Percentiles rank a stretch among this genome's conserved stretches.
phyloP scores from a whole-genome alignment of 106 monocot genomes.

The Dioscorea dumetorum region DNA sequence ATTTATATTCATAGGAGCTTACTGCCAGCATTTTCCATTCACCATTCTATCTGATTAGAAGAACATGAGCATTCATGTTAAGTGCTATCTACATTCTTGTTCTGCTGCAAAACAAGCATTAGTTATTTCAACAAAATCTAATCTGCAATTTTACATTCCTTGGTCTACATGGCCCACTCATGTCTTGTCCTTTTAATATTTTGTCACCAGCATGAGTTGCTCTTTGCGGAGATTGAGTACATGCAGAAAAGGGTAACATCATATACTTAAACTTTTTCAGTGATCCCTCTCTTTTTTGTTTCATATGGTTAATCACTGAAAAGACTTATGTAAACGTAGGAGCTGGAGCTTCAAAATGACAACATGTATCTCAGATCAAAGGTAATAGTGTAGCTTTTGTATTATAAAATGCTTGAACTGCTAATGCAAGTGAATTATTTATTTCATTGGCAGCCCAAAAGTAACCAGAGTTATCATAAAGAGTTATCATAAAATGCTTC shows the following conservation, averaged over 20 bases:
- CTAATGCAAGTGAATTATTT: no score
- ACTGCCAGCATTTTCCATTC: no score
- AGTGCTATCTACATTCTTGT: neutral
- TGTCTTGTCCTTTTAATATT: neutral
- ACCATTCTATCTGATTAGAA: no score
- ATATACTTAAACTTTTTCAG: neutral
- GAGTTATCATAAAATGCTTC: no score
- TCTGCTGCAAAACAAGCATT: no score
- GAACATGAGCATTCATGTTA: neutral
- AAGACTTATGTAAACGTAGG: slow-evolving; percentile 22
- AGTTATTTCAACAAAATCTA: neutral
- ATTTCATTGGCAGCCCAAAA: no score
- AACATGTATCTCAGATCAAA: slow-evolving; percentile 70
- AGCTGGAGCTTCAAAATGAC: slow-evolving; percentile 77
- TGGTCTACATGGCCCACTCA: neutral
- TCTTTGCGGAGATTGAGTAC: slow-evolving; percentile 68
- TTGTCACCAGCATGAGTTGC: slow-evolving; percentile 43
- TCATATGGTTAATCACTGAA: neutral
- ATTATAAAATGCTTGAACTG: no score
- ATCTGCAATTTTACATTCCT: neutral
- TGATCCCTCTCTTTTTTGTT: neutral
- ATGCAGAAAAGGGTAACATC: slow-evolving; percentile 66
- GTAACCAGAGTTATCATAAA: no score
- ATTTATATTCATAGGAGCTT: no score
- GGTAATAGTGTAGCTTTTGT: slow-evolving; percentile 21